Percentiles rank a stretch among this genome's conserved stretches.
Evolutionary conservation across 1,284 basidiomycete species (phyloP).

Genomic region (Naganishia liquefaciens): DNA sequence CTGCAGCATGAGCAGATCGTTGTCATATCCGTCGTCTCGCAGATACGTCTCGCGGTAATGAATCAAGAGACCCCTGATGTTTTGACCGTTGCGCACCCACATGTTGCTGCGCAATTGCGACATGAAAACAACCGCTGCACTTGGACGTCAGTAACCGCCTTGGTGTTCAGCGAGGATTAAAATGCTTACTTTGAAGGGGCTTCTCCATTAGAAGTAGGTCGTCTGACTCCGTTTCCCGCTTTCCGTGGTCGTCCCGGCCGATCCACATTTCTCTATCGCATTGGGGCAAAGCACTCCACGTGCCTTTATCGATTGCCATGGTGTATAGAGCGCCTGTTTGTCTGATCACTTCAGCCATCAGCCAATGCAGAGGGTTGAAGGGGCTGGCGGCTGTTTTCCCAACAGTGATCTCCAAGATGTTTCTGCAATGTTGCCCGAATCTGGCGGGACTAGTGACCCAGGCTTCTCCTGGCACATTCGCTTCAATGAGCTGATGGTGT

Average conservation of each 20-base stretch:
- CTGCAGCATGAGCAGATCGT: slow-evolving; percentile 92
- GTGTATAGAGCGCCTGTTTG: slow-evolving; percentile 60
- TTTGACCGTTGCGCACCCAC: slow-evolving; percentile 97
- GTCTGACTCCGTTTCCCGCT: slow-evolving; percentile 59
- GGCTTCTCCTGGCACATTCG: background rate
- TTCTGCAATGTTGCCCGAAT: slow-evolving; percentile 31
- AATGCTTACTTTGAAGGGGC: slow-evolving; percentile 72
- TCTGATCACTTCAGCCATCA: slow-evolving; percentile 84
- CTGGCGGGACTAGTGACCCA: background rate
- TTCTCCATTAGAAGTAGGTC: slow-evolving; percentile 67
- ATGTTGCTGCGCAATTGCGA: slow-evolving; percentile 93
- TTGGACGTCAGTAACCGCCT: background rate
- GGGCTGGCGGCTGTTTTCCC: slow-evolving; percentile 80
- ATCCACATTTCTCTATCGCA: slow-evolving; percentile 13
- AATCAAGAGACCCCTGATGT: slow-evolving; percentile 90
- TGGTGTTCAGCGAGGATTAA: slow-evolving; percentile 1
- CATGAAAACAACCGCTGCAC: slow-evolving; percentile 76
- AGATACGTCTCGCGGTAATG: slow-evolving; percentile 97
- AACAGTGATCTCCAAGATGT: slow-evolving; percentile 67
- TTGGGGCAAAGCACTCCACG: slow-evolving; percentile 25
- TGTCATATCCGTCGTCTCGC: slow-evolving; percentile 93
- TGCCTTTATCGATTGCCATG: slow-evolving; percentile 50
- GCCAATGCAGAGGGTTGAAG: slow-evolving; percentile 90
- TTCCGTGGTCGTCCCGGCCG: slow-evolving; percentile 54
- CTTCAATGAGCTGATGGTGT: background rate